Conservation (phyloP, 345 rosid species). For the Hibiscus trionum region DNA sequence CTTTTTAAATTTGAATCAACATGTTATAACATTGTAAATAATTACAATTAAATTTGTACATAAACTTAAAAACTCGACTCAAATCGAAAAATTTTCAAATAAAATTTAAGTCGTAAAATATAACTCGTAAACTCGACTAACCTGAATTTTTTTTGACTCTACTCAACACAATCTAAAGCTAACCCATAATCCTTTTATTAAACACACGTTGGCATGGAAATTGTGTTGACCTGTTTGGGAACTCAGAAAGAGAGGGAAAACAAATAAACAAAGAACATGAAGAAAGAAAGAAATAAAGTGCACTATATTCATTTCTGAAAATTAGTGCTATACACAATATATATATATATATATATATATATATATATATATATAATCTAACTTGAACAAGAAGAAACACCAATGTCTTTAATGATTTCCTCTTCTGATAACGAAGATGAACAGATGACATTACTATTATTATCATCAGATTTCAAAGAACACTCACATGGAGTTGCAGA, state of each 20-base stretch:
- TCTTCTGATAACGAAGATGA: constrained; percentile 21
- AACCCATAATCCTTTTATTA: not conserved
- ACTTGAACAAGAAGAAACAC: constrained; percentile 2
- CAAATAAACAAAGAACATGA: not conserved
- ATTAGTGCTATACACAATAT: constrained; percentile 17
- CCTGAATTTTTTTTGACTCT: too few species aligned
- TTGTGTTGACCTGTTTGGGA: not conserved
- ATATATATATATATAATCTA: constrained; percentile 8
- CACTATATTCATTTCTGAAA: constrained; percentile 11
- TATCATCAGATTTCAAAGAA: constrained; percentile 9
- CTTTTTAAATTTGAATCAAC: too few species aligned
- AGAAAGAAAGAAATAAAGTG: not conserved
- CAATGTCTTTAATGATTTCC: constrained; percentile 7
- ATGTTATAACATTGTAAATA: too few species aligned
- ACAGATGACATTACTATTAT: constrained; percentile 20
- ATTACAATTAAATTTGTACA: too few species aligned
- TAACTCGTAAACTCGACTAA: too few species aligned
- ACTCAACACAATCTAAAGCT: too few species aligned
- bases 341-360: not conserved
- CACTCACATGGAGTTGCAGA: constrained; percentile 11
- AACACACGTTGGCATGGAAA: not conserved
- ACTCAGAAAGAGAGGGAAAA: not conserved
- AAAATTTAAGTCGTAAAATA: too few species aligned
- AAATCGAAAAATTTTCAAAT: too few species aligned
- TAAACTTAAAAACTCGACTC: too few species aligned